These are phyloP conservation scores for Lecanicillium sp. DNA, from an alignment of 2,329 filamentous ascomycete species.

Conservation along the genomic window DNA sequence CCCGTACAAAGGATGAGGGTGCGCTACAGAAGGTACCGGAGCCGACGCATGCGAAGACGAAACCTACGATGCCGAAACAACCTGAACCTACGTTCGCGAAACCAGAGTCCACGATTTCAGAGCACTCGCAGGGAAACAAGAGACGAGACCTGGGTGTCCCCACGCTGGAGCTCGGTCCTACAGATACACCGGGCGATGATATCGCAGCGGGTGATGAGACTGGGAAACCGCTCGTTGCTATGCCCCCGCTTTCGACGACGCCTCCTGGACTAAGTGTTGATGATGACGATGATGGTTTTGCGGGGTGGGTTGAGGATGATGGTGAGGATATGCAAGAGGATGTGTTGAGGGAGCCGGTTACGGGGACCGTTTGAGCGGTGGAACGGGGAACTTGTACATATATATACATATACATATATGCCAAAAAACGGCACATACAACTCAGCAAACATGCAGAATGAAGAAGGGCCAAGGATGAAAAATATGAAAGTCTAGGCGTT, in stretches of 20 bases:
- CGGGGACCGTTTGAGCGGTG: not conserved
- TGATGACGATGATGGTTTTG: slow-evolving; percentile 23
- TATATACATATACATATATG: not conserved
- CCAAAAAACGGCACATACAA: no score
- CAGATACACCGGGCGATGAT: no score
- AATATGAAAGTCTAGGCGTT: no score
- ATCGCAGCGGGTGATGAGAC: no score
- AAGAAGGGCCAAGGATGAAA: no score
- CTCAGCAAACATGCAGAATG: no score
- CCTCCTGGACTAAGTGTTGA: slow-evolving; percentile 11
- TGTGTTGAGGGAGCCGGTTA: not conserved
- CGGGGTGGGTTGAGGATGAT: slow-evolving; percentile 24
- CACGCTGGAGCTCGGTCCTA: no score
- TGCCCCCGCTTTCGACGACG: slow-evolving; percentile 14
- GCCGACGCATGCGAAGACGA: not conserved
- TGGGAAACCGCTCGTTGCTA: slow-evolving; percentile 11
- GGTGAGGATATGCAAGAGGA: slow-evolving; percentile 6
- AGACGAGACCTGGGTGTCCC: no score
- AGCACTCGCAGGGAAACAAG: not conserved
- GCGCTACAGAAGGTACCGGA: not conserved
- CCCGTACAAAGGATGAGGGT: not conserved
- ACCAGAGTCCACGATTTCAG: not conserved
- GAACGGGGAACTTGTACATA: not conserved
- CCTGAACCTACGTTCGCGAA: not conserved
- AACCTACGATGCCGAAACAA: not conserved